A percentile compares a stretch with the other conserved stretches of the same genome.
These are phyloP conservation scores for Tieghemostelium lacteum DNA, from an alignment of 78 protist species.

Conservation along the genomic window DNA sequence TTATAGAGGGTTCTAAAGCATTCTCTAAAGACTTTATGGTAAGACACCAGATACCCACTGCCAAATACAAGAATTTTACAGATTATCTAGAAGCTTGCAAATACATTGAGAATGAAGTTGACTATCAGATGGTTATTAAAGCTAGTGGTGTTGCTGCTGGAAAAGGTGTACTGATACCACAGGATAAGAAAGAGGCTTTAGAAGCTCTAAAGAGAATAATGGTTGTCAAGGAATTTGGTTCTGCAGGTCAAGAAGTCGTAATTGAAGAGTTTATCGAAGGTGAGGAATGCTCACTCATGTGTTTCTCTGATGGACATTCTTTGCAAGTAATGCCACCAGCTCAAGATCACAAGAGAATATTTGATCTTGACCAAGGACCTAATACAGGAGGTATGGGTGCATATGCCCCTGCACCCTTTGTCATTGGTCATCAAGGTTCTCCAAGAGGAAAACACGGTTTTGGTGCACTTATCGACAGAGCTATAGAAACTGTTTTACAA, in stretches of 20 bases:
- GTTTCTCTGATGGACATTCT: slow-evolving; percentile 86
- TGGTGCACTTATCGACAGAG: slow-evolving; percentile 41
- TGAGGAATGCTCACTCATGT: slow-evolving; percentile 87
- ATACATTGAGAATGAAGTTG: slow-evolving; percentile 34
- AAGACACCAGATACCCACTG: slow-evolving; percentile 91
- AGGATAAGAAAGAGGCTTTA: slow-evolving; percentile 75
- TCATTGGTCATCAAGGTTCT: neutral
- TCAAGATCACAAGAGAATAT: slow-evolving; percentile 91
- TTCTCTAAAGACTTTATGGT: slow-evolving; percentile 93
- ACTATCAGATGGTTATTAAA: slow-evolving; percentile 53
- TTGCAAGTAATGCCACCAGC: slow-evolving; percentile 74
- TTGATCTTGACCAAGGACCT: slow-evolving; percentile 87
- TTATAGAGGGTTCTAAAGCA: slow-evolving; percentile 91
- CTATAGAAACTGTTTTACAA: slow-evolving; percentile 75
- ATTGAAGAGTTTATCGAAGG: slow-evolving; percentile 88
- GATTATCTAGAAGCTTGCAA: slow-evolving; percentile 59
- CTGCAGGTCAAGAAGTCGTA: slow-evolving; percentile 82
- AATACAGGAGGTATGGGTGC: slow-evolving; percentile 96
- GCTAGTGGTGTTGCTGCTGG: slow-evolving; percentile 94
- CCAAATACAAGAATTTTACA: slow-evolving; percentile 64
- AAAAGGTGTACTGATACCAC: slow-evolving; percentile 92
- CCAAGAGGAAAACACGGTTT: slow-evolving; percentile 7
- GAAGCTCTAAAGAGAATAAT: slow-evolving; percentile 55
- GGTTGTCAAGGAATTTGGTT: slow-evolving; percentile 79
- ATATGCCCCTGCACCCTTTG: slow-evolving; percentile 90